Base-by-base conservation (phyloP, 768 basidiomycete species). In the Leucosporidium yakuticum region DNA sequence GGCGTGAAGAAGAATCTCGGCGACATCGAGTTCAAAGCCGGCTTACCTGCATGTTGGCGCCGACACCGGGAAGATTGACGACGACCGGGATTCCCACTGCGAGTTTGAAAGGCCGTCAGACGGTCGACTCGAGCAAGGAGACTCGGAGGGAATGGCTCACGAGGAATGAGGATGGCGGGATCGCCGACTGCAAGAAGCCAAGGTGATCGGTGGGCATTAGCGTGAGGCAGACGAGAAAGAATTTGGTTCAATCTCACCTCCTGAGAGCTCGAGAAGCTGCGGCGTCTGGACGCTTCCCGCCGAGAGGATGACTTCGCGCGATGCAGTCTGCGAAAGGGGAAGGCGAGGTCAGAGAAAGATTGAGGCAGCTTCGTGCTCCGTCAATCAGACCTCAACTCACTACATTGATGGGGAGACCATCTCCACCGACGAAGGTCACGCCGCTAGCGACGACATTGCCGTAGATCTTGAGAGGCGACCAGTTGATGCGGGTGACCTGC, bases 1-100 rank as follows among this genome's bases (percentile, higher is more conserved):
- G 12, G 39, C 39, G 14, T 44, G 8, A 44, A n/a, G 39, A 8
- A 44, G 14, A 15, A 8, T 15, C 8, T 44, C 39, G 39, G 39
- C 39, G 39, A 44, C 17, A 15, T 3, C 3, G 12, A 36, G 34
- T 12, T 12, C 34, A 15, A 15, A 44, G 39, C 39, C 27, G 55
- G 57, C 14, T 64, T 57, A 64, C 23, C 17, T 81, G 80, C 19
- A 83, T 73, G 71, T 82, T 81, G 61, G 77, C 74, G 5, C 83
- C 83, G 50, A 84, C 83, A 32, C 75, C 36, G 57, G 39, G 31
- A 36, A 58, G 36, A 12, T 20, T 19, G 31, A 20, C 32, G 31
- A 11, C 11, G 57, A 14, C 29, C 20, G 20, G 23, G 7, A 51
- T 34, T 32, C 34, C 53, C 27, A 39, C 23, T 21, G 57, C 6